These are phyloP conservation scores for Zymoseptoria pseudotritici DNA, from an alignment of 2,329 filamentous ascomycete species.

Conservation along the genomic window DNA sequence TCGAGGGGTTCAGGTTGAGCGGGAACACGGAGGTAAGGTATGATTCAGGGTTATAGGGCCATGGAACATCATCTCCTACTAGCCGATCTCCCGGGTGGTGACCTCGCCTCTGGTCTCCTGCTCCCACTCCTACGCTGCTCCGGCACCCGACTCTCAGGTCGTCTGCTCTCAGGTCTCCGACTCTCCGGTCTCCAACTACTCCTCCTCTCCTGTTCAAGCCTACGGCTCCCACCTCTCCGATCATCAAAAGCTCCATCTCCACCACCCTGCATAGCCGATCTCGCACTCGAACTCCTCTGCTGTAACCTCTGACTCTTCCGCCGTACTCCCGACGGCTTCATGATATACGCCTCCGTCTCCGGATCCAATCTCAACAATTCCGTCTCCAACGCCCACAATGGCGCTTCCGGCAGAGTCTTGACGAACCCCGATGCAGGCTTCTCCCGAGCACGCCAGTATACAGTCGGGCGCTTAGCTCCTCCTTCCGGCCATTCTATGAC, in stretches of 20 bases:
- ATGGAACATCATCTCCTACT: not conserved
- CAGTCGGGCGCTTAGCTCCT: constrained; percentile 30
- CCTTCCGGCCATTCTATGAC: constrained; percentile 37
- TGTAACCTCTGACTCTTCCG: constrained; percentile 9
- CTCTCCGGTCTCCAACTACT: not conserved
- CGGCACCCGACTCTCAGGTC: not conserved
- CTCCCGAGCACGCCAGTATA: constrained; percentile 37
- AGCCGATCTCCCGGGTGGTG: not conserved
- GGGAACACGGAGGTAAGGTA: not conserved
- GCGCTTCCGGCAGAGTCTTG: constrained; percentile 37
- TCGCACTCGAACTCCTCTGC: not conserved
- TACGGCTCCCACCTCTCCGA: not conserved
- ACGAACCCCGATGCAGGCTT: constrained; percentile 32
- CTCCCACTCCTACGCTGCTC: not conserved
- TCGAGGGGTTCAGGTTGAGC: no score
- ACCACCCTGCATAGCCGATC: not conserved
- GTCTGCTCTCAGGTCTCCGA: not conserved
- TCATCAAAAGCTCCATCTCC: not conserved
- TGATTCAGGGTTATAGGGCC: not conserved
- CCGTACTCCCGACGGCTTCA: constrained; percentile 15
- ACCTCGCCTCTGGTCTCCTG: not conserved
- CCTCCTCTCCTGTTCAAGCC: not conserved
- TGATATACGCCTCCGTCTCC: constrained; percentile 36
- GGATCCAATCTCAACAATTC: constrained; percentile 37
- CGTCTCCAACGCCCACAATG: constrained; percentile 38